Conservation (phyloP, 768 basidiomycete genomes). For the Xanthoconium purpureum region DNA sequence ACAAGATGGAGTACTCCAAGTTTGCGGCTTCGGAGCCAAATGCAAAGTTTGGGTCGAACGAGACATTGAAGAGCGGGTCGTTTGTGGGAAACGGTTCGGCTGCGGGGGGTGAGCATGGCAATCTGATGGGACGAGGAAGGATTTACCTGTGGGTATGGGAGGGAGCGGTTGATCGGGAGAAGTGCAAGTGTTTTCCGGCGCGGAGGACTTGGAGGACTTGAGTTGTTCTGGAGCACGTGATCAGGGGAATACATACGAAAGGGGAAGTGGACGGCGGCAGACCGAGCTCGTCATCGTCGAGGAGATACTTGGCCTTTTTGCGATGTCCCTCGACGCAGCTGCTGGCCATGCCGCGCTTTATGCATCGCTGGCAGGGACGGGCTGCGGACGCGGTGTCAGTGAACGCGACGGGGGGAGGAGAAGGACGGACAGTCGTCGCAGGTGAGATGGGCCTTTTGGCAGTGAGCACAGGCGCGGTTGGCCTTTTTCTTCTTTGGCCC, state of each 20-base stretch:
- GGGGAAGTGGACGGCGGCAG: slow-evolving; percentile 18
- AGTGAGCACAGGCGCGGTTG: slow-evolving; percentile 89
- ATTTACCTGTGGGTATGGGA: slow-evolving; percentile 33
- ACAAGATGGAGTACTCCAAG: slow-evolving; percentile 92
- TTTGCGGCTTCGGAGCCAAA: slow-evolving; percentile 92
- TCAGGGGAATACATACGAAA: slow-evolving; percentile 9
- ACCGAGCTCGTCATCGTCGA: slow-evolving; percentile 94
- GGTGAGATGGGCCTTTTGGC: slow-evolving; percentile 97
- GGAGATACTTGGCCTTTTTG: slow-evolving; percentile 97
- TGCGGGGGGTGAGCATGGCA: slow-evolving; percentile 20
- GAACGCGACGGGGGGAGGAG: neutral
- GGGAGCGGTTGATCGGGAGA: slow-evolving; percentile 30
- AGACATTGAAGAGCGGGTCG: slow-evolving; percentile 58
- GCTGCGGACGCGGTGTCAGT: slow-evolving; percentile 46
- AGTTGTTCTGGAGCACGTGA: slow-evolving; percentile 40
- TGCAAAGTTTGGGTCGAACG: slow-evolving; percentile 58
- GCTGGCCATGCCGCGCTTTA: slow-evolving; percentile 87
- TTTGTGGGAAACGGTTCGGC: slow-evolving; percentile 50
- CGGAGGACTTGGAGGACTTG: slow-evolving; percentile 32
- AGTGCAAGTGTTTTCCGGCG: slow-evolving; percentile 27
- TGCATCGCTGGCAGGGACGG: slow-evolving; percentile 92
- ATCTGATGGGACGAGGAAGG: neutral
- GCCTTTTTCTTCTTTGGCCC: slow-evolving; percentile 95
- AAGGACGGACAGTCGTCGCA: slow-evolving; percentile 87
- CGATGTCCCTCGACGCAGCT: slow-evolving; percentile 92